Evolutionary conservation across 2,329 filamentous ascomycete genomes (phyloP).

Genomic region (Pseudogymnoascus sp.): DNA sequence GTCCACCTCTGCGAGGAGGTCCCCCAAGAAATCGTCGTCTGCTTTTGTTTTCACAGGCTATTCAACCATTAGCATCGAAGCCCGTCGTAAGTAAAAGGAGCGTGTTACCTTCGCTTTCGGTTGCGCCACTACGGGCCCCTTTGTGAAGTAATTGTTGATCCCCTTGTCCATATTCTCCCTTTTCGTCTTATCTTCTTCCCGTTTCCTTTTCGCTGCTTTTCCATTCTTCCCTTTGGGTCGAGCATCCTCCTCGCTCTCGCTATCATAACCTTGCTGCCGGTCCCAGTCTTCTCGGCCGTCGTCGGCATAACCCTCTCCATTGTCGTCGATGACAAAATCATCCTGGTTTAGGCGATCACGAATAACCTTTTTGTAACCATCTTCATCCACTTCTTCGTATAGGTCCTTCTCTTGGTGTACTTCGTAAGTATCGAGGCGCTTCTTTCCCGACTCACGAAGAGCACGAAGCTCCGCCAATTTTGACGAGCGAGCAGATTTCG

Average conservation of each 20-base stretch:
- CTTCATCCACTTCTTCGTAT: conserved; percentile 95
- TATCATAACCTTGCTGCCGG: conserved; percentile 54
- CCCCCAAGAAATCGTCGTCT: conserved; percentile 79
- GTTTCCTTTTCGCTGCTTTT: conserved; percentile 70
- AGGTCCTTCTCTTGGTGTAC: conserved; percentile 75
- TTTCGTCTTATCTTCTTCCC: conserved; percentile 77
- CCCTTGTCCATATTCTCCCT: conserved; percentile 81
- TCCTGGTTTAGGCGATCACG: conserved; percentile 82
- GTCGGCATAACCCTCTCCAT: conserved; percentile 92
- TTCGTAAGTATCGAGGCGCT: conserved; percentile 78
- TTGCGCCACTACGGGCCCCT: conserved; percentile 56
- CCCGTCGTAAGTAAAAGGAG: conserved; percentile 12
- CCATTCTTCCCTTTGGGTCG: conserved; percentile 42
- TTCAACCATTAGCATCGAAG: conserved; percentile 19
- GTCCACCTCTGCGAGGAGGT: conserved; percentile 81
- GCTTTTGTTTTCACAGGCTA: conserved; percentile 73
- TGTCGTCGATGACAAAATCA: conserved; percentile 97
- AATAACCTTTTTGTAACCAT: conserved; percentile 94
- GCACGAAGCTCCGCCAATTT: conserved; percentile 73
- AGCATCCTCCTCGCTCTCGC: conserved; percentile 65
- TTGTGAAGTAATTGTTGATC: conserved; percentile 91
- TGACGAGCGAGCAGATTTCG: conserved; percentile 27
- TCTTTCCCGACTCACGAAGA: conserved; percentile 82
- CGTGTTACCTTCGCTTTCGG: conserved; percentile 68
- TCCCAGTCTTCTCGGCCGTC: conserved; percentile 95